Evolutionary conservation across 2,329 filamentous ascomycete genomes (phyloP).

Genomic region (Rhynchosporium secalis): DNA sequence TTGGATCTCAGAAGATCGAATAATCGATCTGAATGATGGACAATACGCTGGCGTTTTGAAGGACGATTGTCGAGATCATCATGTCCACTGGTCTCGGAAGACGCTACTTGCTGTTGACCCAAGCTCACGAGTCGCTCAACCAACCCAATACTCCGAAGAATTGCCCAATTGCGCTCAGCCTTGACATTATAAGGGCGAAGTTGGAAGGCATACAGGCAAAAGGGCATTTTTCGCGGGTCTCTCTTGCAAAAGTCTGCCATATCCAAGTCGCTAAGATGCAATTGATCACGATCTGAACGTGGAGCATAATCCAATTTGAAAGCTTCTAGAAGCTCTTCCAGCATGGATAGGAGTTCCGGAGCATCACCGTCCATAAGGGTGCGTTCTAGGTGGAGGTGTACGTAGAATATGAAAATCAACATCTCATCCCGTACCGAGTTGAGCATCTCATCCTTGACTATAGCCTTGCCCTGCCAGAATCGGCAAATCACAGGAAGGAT

Average conservation of each 20-base stretch:
- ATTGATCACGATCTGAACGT: constrained; percentile 66
- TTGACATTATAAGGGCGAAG: constrained; percentile 54
- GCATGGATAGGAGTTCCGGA: constrained; percentile 40
- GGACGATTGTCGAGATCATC: constrained; percentile 29
- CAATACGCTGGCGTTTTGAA: constrained; percentile 38
- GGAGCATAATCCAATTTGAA: constrained; percentile 78
- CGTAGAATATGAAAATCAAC: constrained; percentile 68
- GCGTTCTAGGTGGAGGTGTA: constrained; percentile 62
- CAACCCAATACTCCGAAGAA: constrained; percentile 58
- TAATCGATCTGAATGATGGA: constrained; percentile 31
- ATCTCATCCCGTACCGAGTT: constrained; percentile 74
- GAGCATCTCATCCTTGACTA: constrained; percentile 55
- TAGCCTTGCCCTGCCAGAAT: constrained; percentile 74
- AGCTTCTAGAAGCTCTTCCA: constrained; percentile 68
- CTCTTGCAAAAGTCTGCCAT: constrained; percentile 42
- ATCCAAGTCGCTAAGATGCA: constrained; percentile 76
- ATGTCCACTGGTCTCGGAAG: constrained; percentile 14
- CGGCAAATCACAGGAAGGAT: constrained; percentile 70
- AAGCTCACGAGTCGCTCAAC: constrained; percentile 47
- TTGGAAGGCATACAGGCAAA: constrained; percentile 53
- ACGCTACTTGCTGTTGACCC: constrained; percentile 21
- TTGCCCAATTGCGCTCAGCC: constrained; percentile 60
- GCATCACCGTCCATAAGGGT: constrained; percentile 47
- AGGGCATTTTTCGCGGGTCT: constrained; percentile 34
- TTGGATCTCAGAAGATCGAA: constrained; percentile 32